These are phyloP conservation scores for Sporothrix inflata DNA, from an alignment of 2,329 filamentous ascomycete genomes.

Conservation along the genomic window DNA sequence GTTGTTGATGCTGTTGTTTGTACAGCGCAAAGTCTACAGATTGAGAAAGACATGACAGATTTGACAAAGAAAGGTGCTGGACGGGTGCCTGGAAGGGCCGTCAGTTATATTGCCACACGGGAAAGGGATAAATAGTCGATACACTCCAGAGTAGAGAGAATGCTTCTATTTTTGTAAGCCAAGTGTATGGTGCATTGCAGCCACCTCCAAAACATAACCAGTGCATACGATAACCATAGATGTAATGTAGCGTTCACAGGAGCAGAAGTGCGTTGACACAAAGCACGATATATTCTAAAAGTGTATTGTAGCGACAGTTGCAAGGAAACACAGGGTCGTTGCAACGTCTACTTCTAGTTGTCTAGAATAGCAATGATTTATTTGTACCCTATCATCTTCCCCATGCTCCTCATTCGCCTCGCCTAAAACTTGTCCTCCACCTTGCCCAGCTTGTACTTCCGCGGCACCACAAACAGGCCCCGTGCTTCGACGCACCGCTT, in stretches of 20 bases:
- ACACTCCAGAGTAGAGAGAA: neutral
- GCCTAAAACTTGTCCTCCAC: conserved; percentile 32
- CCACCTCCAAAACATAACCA: too few species aligned
- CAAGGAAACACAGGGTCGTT: neutral
- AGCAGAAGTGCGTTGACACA: neutral
- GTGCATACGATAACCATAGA: too few species aligned
- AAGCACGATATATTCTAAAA: neutral
- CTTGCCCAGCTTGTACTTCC: conserved; percentile 44
- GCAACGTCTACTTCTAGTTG: neutral
- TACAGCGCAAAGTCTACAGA: neutral
- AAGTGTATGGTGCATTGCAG: neutral
- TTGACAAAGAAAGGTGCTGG: neutral
- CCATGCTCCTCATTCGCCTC: neutral
- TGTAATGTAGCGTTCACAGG: too few species aligned
- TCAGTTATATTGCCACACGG: neutral
- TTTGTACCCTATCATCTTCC: neutral
- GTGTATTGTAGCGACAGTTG: neutral
- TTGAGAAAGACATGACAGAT: neutral
- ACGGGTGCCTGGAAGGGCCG: neutral
- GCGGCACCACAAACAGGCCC: conserved; percentile 62
- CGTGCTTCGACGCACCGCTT: conserved; percentile 61
- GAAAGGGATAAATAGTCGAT: neutral
- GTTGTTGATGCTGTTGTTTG: neutral
- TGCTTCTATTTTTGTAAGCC: neutral
- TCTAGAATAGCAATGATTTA: neutral